phyloP scores from a whole-genome alignment of 1,284 basidiomycete genomes.

The Apiotrichum sp. region DNA sequence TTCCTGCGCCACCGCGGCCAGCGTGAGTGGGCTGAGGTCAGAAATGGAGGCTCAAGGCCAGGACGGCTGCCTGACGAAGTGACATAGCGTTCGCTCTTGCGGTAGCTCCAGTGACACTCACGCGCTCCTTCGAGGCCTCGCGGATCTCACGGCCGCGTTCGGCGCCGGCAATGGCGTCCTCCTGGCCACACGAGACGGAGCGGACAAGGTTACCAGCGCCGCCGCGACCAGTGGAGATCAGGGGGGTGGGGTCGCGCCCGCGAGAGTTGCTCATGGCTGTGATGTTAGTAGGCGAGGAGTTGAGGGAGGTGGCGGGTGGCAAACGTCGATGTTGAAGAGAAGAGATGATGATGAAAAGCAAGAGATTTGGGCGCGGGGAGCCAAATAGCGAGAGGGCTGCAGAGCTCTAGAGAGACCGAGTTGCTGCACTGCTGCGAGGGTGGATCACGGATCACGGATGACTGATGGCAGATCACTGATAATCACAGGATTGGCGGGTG shows the following conservation, averaged over 20 bases:
- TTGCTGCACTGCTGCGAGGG: too few species aligned
- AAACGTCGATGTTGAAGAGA: background rate
- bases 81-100: too few species aligned
- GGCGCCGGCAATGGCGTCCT: conserved; percentile 28
- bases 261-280: conserved; percentile 14
- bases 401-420: too few species aligned
- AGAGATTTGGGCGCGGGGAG: too few species aligned
- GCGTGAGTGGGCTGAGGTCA: conserved; percentile 35
- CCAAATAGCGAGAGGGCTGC: too few species aligned
- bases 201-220: conserved; percentile 45
- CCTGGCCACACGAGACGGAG: conserved; percentile 34
- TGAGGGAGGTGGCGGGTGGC: background rate
- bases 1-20: conserved; percentile 47
- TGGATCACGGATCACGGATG: too few species aligned
- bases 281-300: conserved; percentile 1
- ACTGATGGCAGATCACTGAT: too few species aligned
- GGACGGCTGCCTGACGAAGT: too few species aligned
- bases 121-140: conserved; percentile 26
- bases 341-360: background rate
- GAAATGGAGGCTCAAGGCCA: background rate
- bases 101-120: conserved; percentile 12
- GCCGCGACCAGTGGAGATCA: conserved; percentile 44
- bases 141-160: conserved; percentile 41
- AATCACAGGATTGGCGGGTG: too few species aligned
- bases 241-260: conserved; percentile 13